Evolutionary conservation across 192 early-diverging fungal species (phyloP).

Genomic region (Backusella australiensis): DNA sequence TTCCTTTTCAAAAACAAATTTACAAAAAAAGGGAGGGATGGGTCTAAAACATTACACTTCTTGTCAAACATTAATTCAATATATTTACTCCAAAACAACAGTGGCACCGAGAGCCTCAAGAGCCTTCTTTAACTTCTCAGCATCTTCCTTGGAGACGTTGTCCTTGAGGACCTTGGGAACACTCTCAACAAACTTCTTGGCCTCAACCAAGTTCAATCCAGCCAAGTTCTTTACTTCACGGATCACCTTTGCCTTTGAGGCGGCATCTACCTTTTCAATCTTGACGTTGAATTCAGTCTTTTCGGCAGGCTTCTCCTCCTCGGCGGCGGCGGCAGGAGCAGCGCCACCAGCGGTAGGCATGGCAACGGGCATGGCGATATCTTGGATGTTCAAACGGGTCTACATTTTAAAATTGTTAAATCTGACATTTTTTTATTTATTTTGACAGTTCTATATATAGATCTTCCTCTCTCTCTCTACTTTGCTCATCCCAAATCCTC

Average conservation of each 20-base stretch:
- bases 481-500: not conserved
- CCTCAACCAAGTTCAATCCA: conserved; percentile 94
- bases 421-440: conserved; percentile 17
- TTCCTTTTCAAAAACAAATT: conserved; percentile 5
- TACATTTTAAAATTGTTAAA: conserved; percentile 23
- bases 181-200: conserved; percentile 99
- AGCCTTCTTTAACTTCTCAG: conserved; percentile 95
- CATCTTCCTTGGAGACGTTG: conserved; percentile 86
- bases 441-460: not conserved
- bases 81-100: conserved; percentile 85
- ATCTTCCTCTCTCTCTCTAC: not conserved
- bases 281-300: conserved; percentile 96
- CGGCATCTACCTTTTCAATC: conserved; percentile 92
- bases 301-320: conserved; percentile 85
- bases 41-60: not conserved
- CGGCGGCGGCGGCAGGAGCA: conserved; percentile 63
- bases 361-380: conserved; percentile 82
- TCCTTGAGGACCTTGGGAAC: conserved; percentile 97
- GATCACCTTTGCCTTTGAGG: conserved; percentile 96
- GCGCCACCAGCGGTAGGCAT: conserved; percentile 60
- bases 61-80: not conserved
- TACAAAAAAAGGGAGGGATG: conserved; percentile 2
- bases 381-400: conserved; percentile 88
- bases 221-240: conserved; percentile 96
- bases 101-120: conserved; percentile 93